Percentiles rank a stretch among this genome's conserved stretches.
phyloP scores from a whole-genome alignment of 2,329 filamentous ascomycete genomes.

The Diplodia intermedia region DNA sequence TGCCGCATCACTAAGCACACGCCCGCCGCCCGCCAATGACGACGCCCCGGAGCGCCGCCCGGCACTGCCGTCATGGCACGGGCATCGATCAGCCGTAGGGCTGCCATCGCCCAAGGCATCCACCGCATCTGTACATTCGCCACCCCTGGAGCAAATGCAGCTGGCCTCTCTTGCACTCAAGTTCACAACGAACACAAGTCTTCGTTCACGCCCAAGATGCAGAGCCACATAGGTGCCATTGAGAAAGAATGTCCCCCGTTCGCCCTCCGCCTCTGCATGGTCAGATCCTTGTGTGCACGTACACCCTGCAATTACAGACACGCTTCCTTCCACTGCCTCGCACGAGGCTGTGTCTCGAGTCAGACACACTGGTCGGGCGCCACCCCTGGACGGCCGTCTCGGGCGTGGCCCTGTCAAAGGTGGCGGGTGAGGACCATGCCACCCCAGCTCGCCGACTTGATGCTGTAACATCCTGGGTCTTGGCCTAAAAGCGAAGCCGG shows the following conservation, averaged over 20 bases:
- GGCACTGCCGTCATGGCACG: slow-evolving; percentile 4
- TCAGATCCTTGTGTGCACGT: slow-evolving; percentile 6
- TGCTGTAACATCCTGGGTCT: slow-evolving; percentile 19
- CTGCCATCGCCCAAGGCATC: slow-evolving; percentile 18
- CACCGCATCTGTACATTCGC: neutral
- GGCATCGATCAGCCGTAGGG: slow-evolving; percentile 13
- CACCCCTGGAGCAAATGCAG: slow-evolving; percentile 6
- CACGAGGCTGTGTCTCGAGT: slow-evolving; percentile 15
- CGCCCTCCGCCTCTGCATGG: slow-evolving; percentile 7
- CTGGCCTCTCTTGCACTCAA: slow-evolving; percentile 4
- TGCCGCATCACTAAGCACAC: slow-evolving; percentile 5
- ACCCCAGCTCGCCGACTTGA: neutral
- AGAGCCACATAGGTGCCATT: slow-evolving; percentile 20
- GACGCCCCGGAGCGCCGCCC: neutral
- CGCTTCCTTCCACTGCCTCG: slow-evolving; percentile 11
- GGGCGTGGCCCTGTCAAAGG: neutral
- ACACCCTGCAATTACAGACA: slow-evolving; percentile 24
- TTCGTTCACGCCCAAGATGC: neutral
- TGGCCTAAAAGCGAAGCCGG: slow-evolving; percentile 27
- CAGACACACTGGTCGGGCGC: slow-evolving; percentile 3
- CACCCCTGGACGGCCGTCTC: neutral
- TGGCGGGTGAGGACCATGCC: neutral
- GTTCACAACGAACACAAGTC: neutral
- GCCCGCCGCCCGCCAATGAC: slow-evolving; percentile 5
- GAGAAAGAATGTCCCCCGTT: slow-evolving; percentile 1